phyloP scores from a whole-genome alignment of 106 monocot species.

The Gastrodia elata region DNA sequence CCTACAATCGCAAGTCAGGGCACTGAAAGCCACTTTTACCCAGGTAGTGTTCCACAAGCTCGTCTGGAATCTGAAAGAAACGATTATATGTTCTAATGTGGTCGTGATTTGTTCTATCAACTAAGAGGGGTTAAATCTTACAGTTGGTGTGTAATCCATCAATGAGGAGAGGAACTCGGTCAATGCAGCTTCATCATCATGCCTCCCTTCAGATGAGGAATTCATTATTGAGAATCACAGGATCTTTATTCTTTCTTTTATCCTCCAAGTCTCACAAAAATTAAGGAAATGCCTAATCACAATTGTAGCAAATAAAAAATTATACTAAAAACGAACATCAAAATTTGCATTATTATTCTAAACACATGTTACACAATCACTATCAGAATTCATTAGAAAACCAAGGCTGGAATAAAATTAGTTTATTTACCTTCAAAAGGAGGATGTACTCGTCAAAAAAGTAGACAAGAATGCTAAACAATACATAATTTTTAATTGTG shows the following conservation, averaged over 20 bases:
- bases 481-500: neutral
- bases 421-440: neutral
- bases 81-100: neutral
- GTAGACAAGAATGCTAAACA: neutral
- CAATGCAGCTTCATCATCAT: conserved; percentile 81
- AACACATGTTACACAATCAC: neutral
- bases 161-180: conserved; percentile 92
- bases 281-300: neutral
- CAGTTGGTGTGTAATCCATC: conserved; percentile 94
- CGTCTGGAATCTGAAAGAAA: conserved; percentile 66
- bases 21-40: conserved; percentile 81
- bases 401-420: neutral
- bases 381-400: neutral
- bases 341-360: neutral
- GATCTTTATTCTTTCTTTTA: neutral
- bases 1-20: conserved; percentile 86
- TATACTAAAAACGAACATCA: neutral
- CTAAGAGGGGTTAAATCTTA: conserved; percentile 11
- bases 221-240: conserved; percentile 2
- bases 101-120: neutral
- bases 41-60: conserved; percentile 93
- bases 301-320: neutral
- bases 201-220: conserved; percentile 43
- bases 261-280: neutral
- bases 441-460: neutral